Percentiles rank a stretch among this genome's conserved stretches.
These are phyloP conservation scores for Usnea hakonensis DNA, from an alignment of 495 filamentous ascomycete species.

Conservation along the genomic window DNA sequence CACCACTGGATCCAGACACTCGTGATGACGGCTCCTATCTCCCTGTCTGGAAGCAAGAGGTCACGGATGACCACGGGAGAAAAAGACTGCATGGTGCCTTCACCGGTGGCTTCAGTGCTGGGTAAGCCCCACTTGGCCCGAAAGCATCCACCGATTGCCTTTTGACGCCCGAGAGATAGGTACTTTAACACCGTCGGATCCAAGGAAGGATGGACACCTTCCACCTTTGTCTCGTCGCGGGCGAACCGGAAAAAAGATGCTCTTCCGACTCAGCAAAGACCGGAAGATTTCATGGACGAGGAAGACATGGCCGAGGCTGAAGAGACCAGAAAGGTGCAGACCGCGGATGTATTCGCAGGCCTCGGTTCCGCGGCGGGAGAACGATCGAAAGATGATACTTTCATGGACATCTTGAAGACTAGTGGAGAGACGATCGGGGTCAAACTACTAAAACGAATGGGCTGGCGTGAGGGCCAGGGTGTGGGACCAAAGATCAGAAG, in stretches of 20 bases:
- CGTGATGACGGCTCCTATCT: conserved; percentile 93
- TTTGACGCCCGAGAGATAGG: conserved; percentile 40
- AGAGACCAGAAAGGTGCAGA: conserved; percentile 66
- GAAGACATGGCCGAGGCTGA: conserved; percentile 87
- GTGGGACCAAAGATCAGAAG: conserved; percentile 83
- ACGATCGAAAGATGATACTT: conserved; percentile 42
- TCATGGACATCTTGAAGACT: conserved; percentile 69
- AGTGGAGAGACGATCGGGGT: conserved; percentile 84
- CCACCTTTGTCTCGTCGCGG: conserved; percentile 86
- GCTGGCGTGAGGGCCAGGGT: conserved; percentile 91
- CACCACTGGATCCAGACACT: conserved; percentile 64
- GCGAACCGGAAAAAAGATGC: conserved; percentile 66
- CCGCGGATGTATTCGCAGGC: conserved; percentile 61
- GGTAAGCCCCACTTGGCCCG: conserved; percentile 46
- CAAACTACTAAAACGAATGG: conserved; percentile 85
- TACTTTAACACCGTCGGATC: conserved; percentile 98
- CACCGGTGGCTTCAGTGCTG: conserved; percentile 93
- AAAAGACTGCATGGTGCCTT: conserved; percentile 94
- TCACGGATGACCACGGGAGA: conserved; percentile 84
- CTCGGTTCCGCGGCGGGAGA: conserved; percentile 63
- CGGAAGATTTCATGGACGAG: conserved; percentile 97
- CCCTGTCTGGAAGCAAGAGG: conserved; percentile 95
- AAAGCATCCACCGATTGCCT: conserved; percentile 23
- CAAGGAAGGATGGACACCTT: conserved; percentile 94
- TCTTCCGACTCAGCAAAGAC: conserved; percentile 49